A percentile compares a stretch with the other conserved stretches of the same genome.
These are phyloP conservation scores for Adiantum capillusveneris DNA, from an alignment of 75 land plant genomes.

Conservation along the genomic window DNA sequence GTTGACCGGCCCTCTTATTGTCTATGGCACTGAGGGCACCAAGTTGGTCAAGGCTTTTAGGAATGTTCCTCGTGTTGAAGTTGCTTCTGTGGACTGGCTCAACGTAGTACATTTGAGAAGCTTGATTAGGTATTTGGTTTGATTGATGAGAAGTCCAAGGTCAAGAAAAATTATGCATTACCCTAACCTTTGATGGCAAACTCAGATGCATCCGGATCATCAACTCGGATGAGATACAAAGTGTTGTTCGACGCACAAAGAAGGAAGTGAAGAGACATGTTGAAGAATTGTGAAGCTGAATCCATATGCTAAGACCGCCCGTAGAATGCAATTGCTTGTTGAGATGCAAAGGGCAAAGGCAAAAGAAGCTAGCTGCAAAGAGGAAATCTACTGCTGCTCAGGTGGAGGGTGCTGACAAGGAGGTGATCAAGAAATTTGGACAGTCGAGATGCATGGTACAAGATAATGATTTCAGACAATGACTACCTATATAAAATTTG, in stretches of 20 bases:
- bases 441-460: slow-evolving; percentile 76
- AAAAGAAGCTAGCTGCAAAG: slow-evolving; percentile 76
- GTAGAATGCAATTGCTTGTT: slow-evolving; percentile 71
- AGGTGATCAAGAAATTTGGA: slow-evolving; percentile 59
- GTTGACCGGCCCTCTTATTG: slow-evolving; percentile 60
- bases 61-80: slow-evolving; percentile 57
- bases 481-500: slow-evolving; percentile 87
- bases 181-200: slow-evolving; percentile 74
- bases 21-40: slow-evolving; percentile 61
- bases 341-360: slow-evolving; percentile 62
- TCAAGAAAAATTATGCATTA: slow-evolving; percentile 69
- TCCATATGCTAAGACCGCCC: slow-evolving; percentile 82
- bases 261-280: slow-evolving; percentile 49
- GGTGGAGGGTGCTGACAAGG: slow-evolving; percentile 46
- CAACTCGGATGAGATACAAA: slow-evolving; percentile 84
- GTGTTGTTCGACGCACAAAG: slow-evolving; percentile 62
- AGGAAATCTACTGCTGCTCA: slow-evolving; percentile 35
- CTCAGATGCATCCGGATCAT: slow-evolving; percentile 76
- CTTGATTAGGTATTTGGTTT: slow-evolving; percentile 60
- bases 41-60: slow-evolving; percentile 58
- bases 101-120: slow-evolving; percentile 81
- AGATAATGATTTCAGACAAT: slow-evolving; percentile 79
- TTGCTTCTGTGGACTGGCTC: slow-evolving; percentile 46
- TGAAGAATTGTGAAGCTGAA: slow-evolving; percentile 60
- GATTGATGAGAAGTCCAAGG: slow-evolving; percentile 49